phyloP scores from a whole-genome alignment of 2,329 filamentous ascomycete genomes.

The Zymoseptoria tritici region DNA sequence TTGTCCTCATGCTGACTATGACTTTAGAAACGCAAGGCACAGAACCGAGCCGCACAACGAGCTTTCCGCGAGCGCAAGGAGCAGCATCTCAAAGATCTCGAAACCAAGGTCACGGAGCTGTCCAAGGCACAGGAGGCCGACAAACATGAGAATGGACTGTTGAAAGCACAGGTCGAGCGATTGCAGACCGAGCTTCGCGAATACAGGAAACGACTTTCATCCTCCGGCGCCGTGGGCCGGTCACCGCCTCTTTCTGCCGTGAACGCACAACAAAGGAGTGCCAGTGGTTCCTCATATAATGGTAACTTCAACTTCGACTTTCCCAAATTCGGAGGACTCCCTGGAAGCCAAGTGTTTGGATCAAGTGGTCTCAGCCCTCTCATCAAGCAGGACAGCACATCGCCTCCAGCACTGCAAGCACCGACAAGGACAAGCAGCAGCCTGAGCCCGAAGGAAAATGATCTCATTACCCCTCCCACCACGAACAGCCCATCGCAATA shows the following conservation, averaged over 20 bases:
- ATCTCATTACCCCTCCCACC: not conserved
- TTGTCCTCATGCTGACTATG: not conserved
- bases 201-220: constrained; percentile 77
- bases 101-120: constrained; percentile 58
- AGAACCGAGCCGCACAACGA: constrained; percentile 85
- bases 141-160: constrained; percentile 74
- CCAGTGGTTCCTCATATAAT: constrained; percentile 28
- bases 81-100: constrained; percentile 77
- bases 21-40: constrained; percentile 81
- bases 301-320: constrained; percentile 85
- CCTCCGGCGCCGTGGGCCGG: constrained; percentile 45
- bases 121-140: constrained; percentile 77
- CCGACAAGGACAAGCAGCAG: constrained; percentile 15
- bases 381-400: constrained; percentile 22
- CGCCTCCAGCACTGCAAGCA: constrained; percentile 16
- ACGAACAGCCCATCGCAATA: constrained; percentile 10
- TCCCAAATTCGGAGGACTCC: constrained; percentile 78
- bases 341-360: constrained; percentile 45
- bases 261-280: constrained; percentile 21
- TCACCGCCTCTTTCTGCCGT: constrained; percentile 40
- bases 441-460: constrained; percentile 29
- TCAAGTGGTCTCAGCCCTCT: constrained; percentile 32
- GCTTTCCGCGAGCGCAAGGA: constrained; percentile 94
- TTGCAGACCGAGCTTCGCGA: constrained; percentile 78
- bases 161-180: constrained; percentile 82